Conservation (phyloP, 2,329 filamentous ascomycete genomes). For the Penicillium sp. region DNA sequence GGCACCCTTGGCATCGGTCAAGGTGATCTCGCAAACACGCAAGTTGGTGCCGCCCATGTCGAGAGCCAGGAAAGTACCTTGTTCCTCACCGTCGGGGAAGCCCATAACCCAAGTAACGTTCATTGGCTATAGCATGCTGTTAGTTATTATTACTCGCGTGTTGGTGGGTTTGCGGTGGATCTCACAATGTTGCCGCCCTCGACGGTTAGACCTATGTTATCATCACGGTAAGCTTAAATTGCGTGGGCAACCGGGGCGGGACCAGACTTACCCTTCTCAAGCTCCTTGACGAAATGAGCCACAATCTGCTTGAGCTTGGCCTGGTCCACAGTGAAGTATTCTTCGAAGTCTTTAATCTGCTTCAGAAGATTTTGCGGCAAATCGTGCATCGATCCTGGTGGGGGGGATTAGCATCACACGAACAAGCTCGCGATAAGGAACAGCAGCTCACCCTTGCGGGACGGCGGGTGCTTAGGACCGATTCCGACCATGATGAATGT, state of each 20-base stretch:
- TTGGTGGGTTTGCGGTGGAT: neutral
- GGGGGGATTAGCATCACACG: constrained; percentile 5
- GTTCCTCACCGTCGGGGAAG: constrained; percentile 83
- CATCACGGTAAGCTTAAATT: constrained; percentile 1
- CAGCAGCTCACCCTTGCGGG: constrained; percentile 68
- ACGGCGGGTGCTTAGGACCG: constrained; percentile 64
- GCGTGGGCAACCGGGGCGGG: neutral
- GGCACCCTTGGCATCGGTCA: constrained; percentile 83
- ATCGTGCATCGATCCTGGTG: constrained; percentile 81
- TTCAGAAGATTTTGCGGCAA: constrained; percentile 79
- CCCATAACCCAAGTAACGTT: constrained; percentile 96
- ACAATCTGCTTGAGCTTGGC: constrained; percentile 87
- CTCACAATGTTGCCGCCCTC: constrained; percentile 91
- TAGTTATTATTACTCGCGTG: neutral
- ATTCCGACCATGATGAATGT: constrained; percentile 61
- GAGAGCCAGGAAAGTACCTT: constrained; percentile 81
- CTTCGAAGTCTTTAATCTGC: constrained; percentile 82
- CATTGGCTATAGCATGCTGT: constrained; percentile 69
- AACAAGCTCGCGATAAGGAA: constrained; percentile 4
- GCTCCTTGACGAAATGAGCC: constrained; percentile 82
- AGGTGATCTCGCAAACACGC: constrained; percentile 87
- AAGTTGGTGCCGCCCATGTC: constrained; percentile 98
- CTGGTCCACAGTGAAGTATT: constrained; percentile 75
- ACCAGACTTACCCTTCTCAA: constrained; percentile 69
- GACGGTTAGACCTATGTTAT: constrained; percentile 67